phyloP scores from a whole-genome alignment of 257 asterid genomes.

The Primulina huaijiensis region DNA sequence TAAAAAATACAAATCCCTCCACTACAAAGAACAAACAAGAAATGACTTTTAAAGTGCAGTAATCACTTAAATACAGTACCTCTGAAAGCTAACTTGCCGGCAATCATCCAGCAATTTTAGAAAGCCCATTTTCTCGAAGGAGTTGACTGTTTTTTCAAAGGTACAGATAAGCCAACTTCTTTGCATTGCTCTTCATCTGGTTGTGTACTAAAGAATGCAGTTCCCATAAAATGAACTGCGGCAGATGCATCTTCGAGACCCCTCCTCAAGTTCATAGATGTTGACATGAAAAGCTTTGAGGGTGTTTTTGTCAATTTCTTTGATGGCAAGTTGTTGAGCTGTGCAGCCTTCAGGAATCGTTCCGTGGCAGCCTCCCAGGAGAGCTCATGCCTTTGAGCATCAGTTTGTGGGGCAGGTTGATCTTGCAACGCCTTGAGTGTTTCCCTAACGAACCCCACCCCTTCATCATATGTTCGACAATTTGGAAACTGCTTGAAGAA shows the following conservation, averaged over 20 bases:
- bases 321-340: conserved; percentile 43
- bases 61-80: not conserved
- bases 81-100: conserved; percentile 9
- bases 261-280: conserved; percentile 55
- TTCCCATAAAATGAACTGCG: conserved; percentile 61
- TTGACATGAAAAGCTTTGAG: conserved; percentile 54
- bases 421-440: conserved; percentile 62
- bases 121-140: conserved; percentile 52
- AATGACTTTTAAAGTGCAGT: not conserved
- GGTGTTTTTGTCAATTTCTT: conserved; percentile 44
- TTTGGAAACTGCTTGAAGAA: conserved; percentile 97
- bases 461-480: conserved; percentile 69
- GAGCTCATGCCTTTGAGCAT: conserved; percentile 72
- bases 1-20: not conserved
- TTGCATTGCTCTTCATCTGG: conserved; percentile 80
- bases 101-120: conserved; percentile 28
- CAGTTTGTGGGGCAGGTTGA: conserved; percentile 68
- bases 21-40: too few relatives aligned
- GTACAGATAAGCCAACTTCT: conserved; percentile 58
- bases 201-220: conserved; percentile 53
- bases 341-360: conserved; percentile 67
- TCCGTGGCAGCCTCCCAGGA: conserved; percentile 99
- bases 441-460: conserved; percentile 71
- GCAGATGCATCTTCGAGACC: conserved; percentile 90
- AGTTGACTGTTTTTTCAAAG: conserved; percentile 35